Evolutionary conservation across 441 rosid genomes (phyloP), one percentile per base, ranked within the genome.

Genomic region (Aleurites moluccanus): DNA sequence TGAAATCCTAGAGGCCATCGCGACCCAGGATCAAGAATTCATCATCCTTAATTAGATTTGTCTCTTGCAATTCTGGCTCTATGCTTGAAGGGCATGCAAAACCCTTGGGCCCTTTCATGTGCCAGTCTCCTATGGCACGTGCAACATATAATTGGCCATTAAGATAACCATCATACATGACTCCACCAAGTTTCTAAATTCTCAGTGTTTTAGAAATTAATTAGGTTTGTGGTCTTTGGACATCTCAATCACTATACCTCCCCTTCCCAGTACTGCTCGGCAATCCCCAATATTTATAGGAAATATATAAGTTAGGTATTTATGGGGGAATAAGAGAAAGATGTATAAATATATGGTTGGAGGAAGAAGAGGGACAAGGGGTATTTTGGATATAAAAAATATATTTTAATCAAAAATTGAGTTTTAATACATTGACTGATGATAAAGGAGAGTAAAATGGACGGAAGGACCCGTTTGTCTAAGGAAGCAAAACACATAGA

Each of bases 1-100:
- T 93, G 25, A 93, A 97, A 80, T 93, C 98, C 98, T 97, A 93
- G 74, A 93, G 80, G 77, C 98, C 98, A 70, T 93, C 98, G 60
- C 98, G 89, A 20, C 98, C 98, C 87, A 93, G 87, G 76, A 93
- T 90, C 88, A 93, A 83, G 89, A 91, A 92, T 85, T 92, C 96
- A 27, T 92, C 96, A 4, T 90, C 98, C 74, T 88, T 94, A 0
- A 86, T 81, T 61, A 91, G 71, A 38, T 79, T 76, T 11, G 80
- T 72, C 78, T 89, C 91, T 77, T 88, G 90, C 78, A 91, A 64
- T 78, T 93, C 98, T 0, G 98, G 97, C 79, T 93, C 97, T 20
- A 95, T 87, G 69, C 88, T 91, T 30, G 91, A 83, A 62, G 97
- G 98, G 70, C 87, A 88, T 6, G 86, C 92, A 25, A 92, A 85